Evolutionary conservation across 1,284 basidiomycete species (phyloP).

Genomic region (Leccinum pachyderme): DNA sequence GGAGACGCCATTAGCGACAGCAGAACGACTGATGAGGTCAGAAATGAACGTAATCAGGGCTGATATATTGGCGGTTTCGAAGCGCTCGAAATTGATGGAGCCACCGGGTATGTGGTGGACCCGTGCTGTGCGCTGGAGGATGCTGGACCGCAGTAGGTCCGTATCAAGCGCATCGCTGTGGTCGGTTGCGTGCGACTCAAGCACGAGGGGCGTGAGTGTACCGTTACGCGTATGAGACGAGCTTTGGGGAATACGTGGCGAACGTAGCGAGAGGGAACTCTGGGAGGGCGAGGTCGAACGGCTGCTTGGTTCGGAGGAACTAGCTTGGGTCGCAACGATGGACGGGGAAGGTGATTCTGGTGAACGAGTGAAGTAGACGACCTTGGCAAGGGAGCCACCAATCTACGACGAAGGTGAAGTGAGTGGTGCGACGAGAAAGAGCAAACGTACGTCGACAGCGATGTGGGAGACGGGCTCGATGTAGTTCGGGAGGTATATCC

Average conservation of each 20-base stretch:
- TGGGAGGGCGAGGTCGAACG: slow-evolving; percentile 49
- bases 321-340: slow-evolving; percentile 55
- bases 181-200: slow-evolving; percentile 48
- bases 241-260: slow-evolving; percentile 39
- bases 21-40: slow-evolving; percentile 84
- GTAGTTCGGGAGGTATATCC: slow-evolving; percentile 94
- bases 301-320: slow-evolving; percentile 42
- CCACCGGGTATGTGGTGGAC: slow-evolving; percentile 91
- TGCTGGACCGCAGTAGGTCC: slow-evolving; percentile 56
- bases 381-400: slow-evolving; percentile 96
- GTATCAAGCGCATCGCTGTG: slow-evolving; percentile 40
- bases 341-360: slow-evolving; percentile 72
- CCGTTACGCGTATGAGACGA: slow-evolving; percentile 51
- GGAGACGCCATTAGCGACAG: slow-evolving; percentile 84
- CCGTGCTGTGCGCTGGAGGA: slow-evolving; percentile 61
- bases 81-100: slow-evolving; percentile 96
- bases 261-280: slow-evolving; percentile 34
- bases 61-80: slow-evolving; percentile 90
- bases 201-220: slow-evolving; percentile 77
- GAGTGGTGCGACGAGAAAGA: slow-evolving; percentile 5
- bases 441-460: slow-evolving; percentile 82
- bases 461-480: slow-evolving; percentile 97
- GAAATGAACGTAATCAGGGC: slow-evolving; percentile 88
- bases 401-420: slow-evolving; percentile 52
- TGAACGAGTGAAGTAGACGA: slow-evolving; percentile 97